Base-by-base conservation (phyloP, 306 rosid species). In the Ormosia semicastrata region DNA sequence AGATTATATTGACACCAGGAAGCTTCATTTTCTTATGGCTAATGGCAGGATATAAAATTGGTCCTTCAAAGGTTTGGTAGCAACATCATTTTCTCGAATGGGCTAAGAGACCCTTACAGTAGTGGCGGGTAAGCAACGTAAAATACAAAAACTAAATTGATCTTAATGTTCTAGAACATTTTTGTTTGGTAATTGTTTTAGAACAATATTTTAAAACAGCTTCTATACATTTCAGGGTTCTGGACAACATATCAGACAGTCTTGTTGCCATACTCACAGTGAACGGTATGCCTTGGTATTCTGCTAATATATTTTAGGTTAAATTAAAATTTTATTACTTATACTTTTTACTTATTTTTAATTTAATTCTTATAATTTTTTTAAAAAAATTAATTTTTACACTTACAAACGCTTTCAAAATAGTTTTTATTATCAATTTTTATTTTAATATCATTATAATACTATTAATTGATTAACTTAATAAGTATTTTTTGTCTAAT, bases 31-130 rank as follows among this genome's bases (percentile, higher is more conserved):
- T 74, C 24, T 75, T 15, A 6, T 73, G 63, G n/a, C 4, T 33
- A 60, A 56, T 67, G 73, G 70, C 87, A 93, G 95, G 86, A 89
- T 78, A 75, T 88, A 73, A 83, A 88, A 66, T 41, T 84, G 77
- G 59, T 82, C 7, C 95, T 92, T 47, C 78, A 75, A 8, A 86
- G 60, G 37, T 92, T 90, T 56, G 93, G 80, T 2, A 88, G 94
- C 88, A 89, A 89, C 82, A 89, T 92, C 15, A 88, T 90, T 49
- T 90, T 92, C 91, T 90, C 93, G 1, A 92, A 92, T 80, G 97
- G 95, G 47, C 81, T 92, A 6, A 83, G 56, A 86, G 93, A 92
- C 71, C 95, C 95, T 62, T 92, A 71, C 2, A 88, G 95, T 40
- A 82, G 60, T 37, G 91, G 89, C 81, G 92, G 93, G 95, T 91